Conservation (phyloP, 305 asterid genomes). For the Fraxinus dipetala region DNA sequence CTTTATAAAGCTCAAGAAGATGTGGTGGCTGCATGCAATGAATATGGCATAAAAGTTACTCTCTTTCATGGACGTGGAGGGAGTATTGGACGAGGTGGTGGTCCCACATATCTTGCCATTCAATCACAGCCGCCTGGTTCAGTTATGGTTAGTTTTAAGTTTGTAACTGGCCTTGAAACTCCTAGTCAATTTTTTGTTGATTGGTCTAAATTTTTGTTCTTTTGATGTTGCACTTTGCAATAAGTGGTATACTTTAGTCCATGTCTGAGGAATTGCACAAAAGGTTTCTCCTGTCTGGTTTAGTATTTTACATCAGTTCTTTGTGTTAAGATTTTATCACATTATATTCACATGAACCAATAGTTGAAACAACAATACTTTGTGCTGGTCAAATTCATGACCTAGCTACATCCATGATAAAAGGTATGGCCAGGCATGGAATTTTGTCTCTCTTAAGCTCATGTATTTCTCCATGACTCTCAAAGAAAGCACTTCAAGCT, state of each 20-base stretch:
- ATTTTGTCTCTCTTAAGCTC: background rate
- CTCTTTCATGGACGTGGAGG: conserved; percentile 88
- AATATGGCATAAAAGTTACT: conserved; percentile 64
- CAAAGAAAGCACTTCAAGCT: background rate
- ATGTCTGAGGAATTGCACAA: background rate
- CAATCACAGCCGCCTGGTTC: conserved; percentile 99
- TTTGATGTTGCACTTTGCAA: background rate
- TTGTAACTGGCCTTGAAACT: background rate
- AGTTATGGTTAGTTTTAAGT: conserved; percentile 64
- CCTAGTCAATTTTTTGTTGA: background rate
- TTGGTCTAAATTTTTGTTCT: background rate
- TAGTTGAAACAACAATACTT: background rate
- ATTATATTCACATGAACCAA: background rate
- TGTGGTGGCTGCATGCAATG: conserved; percentile 75
- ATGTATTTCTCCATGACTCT: background rate
- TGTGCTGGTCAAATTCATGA: background rate
- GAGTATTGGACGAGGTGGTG: conserved; percentile 88
- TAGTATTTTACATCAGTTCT: background rate
- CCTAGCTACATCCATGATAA: background rate
- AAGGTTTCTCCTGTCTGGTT: background rate
- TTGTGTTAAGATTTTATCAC: background rate
- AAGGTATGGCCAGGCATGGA: background rate
- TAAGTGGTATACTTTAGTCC: background rate
- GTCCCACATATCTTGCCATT: conserved; percentile 82
- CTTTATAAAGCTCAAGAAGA: conserved; percentile 87